Evolutionary conservation across 306 rosid genomes (phyloP).

Genomic region (Cercis canadensis): DNA sequence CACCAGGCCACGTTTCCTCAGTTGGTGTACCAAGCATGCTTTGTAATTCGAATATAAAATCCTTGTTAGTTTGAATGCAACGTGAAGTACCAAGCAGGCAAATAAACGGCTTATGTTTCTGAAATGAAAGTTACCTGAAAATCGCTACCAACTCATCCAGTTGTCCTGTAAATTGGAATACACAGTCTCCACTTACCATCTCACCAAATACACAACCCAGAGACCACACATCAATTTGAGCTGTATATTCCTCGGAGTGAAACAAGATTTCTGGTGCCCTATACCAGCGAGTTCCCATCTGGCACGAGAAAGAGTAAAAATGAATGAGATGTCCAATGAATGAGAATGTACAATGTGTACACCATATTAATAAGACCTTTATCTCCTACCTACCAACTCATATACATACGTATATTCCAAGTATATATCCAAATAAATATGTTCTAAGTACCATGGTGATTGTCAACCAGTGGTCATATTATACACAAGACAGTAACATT

Average conservation of each 20-base stretch:
- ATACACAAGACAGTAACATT: no score
- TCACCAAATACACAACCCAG: conserved; percentile 35
- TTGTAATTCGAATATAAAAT: background rate
- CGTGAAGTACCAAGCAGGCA: conserved; percentile 11
- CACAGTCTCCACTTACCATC: conserved; percentile 5
- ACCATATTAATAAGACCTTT: background rate
- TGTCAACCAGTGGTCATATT: no score
- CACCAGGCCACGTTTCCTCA: conserved; percentile 35
- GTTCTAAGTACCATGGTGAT: no score
- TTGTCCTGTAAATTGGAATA: background rate
- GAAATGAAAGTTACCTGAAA: conserved; percentile 3
- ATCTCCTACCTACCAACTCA: no score
- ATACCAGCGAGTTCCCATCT: conserved; percentile 13
- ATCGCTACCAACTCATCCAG: background rate
- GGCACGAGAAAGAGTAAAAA: background rate
- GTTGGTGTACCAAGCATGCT: conserved; percentile 37
- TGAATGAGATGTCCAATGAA: background rate
- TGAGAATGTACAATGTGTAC: background rate
- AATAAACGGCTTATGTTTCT: background rate
- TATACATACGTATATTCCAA: no score
- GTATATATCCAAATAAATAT: no score
- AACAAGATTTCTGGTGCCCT: conserved; percentile 36
- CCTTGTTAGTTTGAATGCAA: background rate
- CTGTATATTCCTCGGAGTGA: conserved; percentile 2
- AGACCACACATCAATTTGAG: conserved; percentile 30